A percentile compares a stretch with the other conserved stretches of the same genome.
Conservation (phyloP, 2,329 filamentous ascomycete species). For the Aspergillus neoniger region DNA sequence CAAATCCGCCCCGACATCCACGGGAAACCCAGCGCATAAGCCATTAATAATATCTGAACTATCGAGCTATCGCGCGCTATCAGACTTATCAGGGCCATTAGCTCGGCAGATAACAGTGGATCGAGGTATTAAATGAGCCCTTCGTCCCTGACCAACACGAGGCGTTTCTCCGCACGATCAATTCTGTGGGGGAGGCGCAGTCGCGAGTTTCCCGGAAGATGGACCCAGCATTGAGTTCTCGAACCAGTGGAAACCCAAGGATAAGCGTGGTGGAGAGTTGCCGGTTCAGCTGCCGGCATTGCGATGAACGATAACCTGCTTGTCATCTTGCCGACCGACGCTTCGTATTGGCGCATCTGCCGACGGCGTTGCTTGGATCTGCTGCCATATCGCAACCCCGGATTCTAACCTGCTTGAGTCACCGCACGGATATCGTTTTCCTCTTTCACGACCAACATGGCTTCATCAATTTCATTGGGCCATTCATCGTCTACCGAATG, state of each 20-base stretch:
- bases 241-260: not conserved
- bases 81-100: not conserved
- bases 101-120: conserved; percentile 15
- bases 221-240: not conserved
- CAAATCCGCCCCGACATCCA: not conserved
- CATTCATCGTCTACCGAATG: not conserved
- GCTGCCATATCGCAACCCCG: not conserved
- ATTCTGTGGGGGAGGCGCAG: conserved; percentile 24
- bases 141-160: not conserved
- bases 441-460: not conserved
- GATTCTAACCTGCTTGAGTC: not conserved
- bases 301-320: not conserved
- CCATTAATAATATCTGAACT: not conserved
- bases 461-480: not conserved
- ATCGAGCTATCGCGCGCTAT: not conserved
- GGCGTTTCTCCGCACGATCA: conserved; percentile 20
- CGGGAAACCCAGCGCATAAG: not conserved
- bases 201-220: not conserved
- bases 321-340: conserved; percentile 13
- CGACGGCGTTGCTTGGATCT: conserved; percentile 8
- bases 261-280: conserved; percentile 1
- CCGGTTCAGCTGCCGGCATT: not conserved
- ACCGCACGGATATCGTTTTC: not conserved
- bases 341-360: conserved; percentile 14
- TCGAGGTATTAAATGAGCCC: not conserved